Evolutionary conservation across 345 rosid species (phyloP), one percentile per base, ranked within the genome.

Genomic region (Physaria fendleri): DNA sequence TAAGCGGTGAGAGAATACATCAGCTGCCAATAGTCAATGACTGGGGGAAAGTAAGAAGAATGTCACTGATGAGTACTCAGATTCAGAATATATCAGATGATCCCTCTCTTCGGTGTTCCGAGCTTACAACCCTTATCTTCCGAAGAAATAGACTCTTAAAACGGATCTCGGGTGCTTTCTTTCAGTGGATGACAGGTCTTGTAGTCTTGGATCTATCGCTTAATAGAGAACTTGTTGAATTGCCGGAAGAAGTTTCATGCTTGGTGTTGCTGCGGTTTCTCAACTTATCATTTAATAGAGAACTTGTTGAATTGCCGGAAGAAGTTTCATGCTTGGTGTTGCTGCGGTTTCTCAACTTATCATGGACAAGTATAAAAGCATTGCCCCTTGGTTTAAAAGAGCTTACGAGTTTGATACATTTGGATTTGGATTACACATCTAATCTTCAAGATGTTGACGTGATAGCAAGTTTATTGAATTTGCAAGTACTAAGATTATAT

Each of bases 291-390:
- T 6, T 0, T 25, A 56, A 56, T 4, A 11, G 2, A 10, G 6
- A 25, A 6, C 61, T 56, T 25, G 0, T 0, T 16, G 35, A 16
- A 16, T 56, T 56, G 61, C 37, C 61, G 16, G 35, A 56, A 9
- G 16, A 56, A 56, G 25, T 56, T 25, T 56, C 48, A 3, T 3
- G 35, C 2, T 37, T 56, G 15, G 47, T 10, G 1, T 56, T 22
- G 4, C 25, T 56, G 34, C 35, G 4, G 61, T 17, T 39, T 25
- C 61, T 56, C 61, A 56, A 56, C 48, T 39, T 56, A 11, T 39
- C 61, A 39, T 0, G 11, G 4, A 39, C 61, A 24, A 1, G 0
- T 14, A 56, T 56, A 8, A 25, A 0, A 24, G 1, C 12, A 9
- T 16, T 56, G 4, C 61, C 61, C 2, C 2, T 0, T 25, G 37